These are phyloP conservation scores for Seiridium unicorne DNA, from an alignment of 2,329 filamentous ascomycete genomes.

Conservation along the genomic window DNA sequence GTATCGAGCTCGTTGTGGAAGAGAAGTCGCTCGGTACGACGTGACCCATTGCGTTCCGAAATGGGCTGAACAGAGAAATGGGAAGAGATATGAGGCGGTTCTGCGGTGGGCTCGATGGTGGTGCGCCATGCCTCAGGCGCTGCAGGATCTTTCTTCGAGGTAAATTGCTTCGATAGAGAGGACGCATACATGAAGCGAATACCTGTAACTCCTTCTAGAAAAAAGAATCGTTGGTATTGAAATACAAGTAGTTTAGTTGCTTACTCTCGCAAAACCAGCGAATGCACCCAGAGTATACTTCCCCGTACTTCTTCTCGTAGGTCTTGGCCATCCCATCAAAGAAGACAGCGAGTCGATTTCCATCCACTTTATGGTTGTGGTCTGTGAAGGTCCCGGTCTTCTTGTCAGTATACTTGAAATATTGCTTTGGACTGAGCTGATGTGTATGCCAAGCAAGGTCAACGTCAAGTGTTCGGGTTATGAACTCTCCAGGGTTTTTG, in stretches of 20 bases:
- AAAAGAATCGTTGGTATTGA: not conserved
- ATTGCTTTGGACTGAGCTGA: constrained; percentile 61
- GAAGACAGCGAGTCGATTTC: constrained; percentile 55
- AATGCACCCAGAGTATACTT: constrained; percentile 69
- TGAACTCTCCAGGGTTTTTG: constrained; percentile 38
- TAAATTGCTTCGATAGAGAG: not conserved
- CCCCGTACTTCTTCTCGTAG: constrained; percentile 61
- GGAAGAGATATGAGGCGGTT: constrained; percentile 4
- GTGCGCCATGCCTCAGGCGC: not conserved
- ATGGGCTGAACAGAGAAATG: constrained; percentile 4
- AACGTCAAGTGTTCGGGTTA: constrained; percentile 68
- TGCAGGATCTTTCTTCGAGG: not conserved
- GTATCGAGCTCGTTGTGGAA: constrained; percentile 9
- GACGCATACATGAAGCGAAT: constrained; percentile 2
- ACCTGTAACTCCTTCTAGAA: not conserved
- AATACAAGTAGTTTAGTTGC: not conserved
- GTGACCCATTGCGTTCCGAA: not conserved
- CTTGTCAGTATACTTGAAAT: constrained; percentile 54
- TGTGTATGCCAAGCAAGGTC: constrained; percentile 78
- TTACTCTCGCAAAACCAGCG: constrained; percentile 77
- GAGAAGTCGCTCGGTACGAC: constrained; percentile 3
- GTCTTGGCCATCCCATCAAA: constrained; percentile 70
- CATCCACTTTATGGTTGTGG: constrained; percentile 77
- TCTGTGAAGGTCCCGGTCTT: constrained; percentile 60
- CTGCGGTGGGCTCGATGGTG: not conserved